Evolutionary conservation across 495 filamentous ascomycete genomes (phyloP), one percentile per base, ranked within the genome.

Genomic region (Talaromyces ruber): DNA sequence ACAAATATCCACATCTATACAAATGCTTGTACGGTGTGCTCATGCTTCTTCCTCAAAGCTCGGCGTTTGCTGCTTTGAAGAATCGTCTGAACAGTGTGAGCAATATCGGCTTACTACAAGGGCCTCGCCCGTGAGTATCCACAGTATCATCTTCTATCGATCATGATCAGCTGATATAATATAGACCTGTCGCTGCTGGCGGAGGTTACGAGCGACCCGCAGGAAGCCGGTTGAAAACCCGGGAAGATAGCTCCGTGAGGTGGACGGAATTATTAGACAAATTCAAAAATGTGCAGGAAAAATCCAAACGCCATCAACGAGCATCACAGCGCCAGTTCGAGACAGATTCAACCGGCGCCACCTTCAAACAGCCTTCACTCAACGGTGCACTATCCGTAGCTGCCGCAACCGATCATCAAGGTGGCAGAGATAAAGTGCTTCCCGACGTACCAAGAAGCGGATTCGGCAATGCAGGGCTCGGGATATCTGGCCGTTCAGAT

Each of bases 211-310:
- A 97, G 67, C 84, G 93, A 45, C 83, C 90, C 14, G 66, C 64
- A 16, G 69, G 72, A 25, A 91, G 88, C 65, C 81, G 94, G 56
- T 76, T 96, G 30, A 97, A 97, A 70, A 82, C 86, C 22, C 82
- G 92, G 56, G 89, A 95, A 52, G 93, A 97, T 57, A 86, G 85
- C 45, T 83, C 81, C 51, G 94, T 98, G 68, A 86, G 87, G 57
- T 99, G 94, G 94, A 82, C 81, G 14, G 95, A 99, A 62, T 82
- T 99, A 18, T 84, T 99, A n/a, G 94, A 98, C 62, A 97, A 97
- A 69, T 99, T 98, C 73, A 89, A 88, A 64, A 79, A 77, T 24
- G 91, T 93, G 21, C 94, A 99, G 68, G 95, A 99, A 62, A 84
- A 83, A 30, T 88, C 90, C 25, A 78, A 86, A 29, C 72, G 83